Base-by-base conservation (phyloP, 2,329 filamentous ascomycete species). In the Colletotrichum spinosum region DNA sequence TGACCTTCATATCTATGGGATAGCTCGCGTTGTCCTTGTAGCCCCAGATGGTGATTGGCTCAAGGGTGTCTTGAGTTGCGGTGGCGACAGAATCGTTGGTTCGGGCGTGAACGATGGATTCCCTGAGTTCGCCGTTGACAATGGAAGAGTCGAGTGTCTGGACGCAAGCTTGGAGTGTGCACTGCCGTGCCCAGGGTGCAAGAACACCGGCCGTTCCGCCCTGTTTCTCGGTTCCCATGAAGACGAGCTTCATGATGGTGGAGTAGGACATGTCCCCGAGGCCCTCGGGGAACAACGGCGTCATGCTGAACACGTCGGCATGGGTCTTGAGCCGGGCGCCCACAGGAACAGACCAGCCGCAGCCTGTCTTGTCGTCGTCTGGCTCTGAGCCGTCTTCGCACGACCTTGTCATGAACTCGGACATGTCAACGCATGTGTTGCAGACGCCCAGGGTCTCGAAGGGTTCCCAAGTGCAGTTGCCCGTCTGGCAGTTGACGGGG, bases 241-340 rank as follows among this genome's bases (percentile, higher is more conserved):
- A 77, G 1, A 75, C 68, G n/a, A 77, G 69, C 25, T 71, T 71
- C 69, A 76, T 68, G 44, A 76, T 75, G 10, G 71, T 74, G 3
- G 73, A 75, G 58, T 74, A 74, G 3, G 75, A 67, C 50, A 70
- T 68, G 53, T 72, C 71, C 12, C 74, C 72, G 2, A 60, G 58
- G 1, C 68, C 69, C 4, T 66, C 44, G 3, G 73, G 72, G 39
- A 76, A 72, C 10, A 72, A 49, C 0, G 74, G 72, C 2, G 75
- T 75, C 73, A 77, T 75, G 60, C 74, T 73, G 63, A 77, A 76
- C 8, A 74, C 74, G 13, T 76, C 70, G 11, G 62, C 64, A 10
- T 69, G 62, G 15, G 65, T 68, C 41, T 67, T 67, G 2, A 75
- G 65, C 8, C 63, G 67, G 7, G 71, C 70, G 0, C 73, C 75